Base-by-base conservation (phyloP, 176 grass and related monocot species). In the Triticum monococcum region DNA sequence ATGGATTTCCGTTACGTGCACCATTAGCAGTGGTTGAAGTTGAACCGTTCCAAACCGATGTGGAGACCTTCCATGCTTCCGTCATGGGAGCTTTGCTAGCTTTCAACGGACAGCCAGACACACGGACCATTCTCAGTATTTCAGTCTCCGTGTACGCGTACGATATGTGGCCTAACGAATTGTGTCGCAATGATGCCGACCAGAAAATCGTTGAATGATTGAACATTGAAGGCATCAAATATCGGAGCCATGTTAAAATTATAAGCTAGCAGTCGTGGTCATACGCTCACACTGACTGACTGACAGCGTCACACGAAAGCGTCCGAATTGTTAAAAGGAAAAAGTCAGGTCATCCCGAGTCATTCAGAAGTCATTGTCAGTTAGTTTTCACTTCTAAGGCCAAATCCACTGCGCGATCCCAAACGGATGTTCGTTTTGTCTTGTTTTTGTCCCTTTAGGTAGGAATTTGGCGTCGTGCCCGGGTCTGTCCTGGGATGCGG, bases 151-250 rank as follows among this genome's bases (percentile, higher is more conserved):
- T 71, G 45, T 41, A 68, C 84, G 32, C 84, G 84, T 69, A 60
- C 20, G 10, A 46, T 3, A 43, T 11, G 54, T 32, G 18, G 54
- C 18, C 6, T 57, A 22, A 57, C 54, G 0, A 20, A 57, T 57
- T 36, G 68, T 87, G 85, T 40, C 22, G 64, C 75, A 24, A n/a
- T 13, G 23, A 41, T 43, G 75, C 75, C 32, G 48, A 79, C 63
- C 33, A 63, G 38, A 8, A 54, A 62, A 16, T 7, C 64, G 2
- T 17, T 14, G 64, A 66, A 66, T 66, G 64, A 66, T 66, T 31
- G 64, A 66, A 16, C 7, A 43, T 5, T 52, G 64, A 81, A 59
- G 1, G 64, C 18, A 81, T 52, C 41, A 23, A n/a, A 80, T 40
- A 24, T 25, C 0, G 50, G 1, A 61, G 50, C 18, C 3, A 23